Evolutionary conservation across 257 asterid genomes (phyloP), one percentile per base, ranked within the genome.

Genomic region (Solanum paucissectum): DNA sequence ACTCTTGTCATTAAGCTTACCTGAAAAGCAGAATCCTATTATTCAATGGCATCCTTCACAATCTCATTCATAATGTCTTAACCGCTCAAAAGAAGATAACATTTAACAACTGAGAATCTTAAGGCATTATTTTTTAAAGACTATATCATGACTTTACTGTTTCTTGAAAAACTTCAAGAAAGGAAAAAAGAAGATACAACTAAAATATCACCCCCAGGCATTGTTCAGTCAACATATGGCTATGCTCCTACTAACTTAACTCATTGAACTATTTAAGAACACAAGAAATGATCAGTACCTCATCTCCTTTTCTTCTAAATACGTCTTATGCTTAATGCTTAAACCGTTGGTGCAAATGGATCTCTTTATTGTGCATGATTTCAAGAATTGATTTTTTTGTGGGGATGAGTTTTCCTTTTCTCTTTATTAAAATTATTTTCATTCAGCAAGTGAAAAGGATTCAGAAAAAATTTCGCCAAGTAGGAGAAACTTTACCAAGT

Each of bases 21-120:
- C 79, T 95, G 94, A 68, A 86, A 85, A 90, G 86, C 89, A 90
- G 90, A 23, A 89, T 73, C 62, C 4, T 1, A 46, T 46, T 12
- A 46, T 46, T 46, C 18, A 46, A 46, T 12, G 12, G 55, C 55
- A 46, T 46, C 55, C 55, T 46, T 46, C 55, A 46, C 55, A 46
- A 46, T 46, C 55, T 46, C 55, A 46, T 46, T 37, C 7, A 0
- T 71, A 42, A 7, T 5, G 44, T 72, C 13, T 16, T 72, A 18
- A 33, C 44, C 16, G 7, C 76, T 44, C 23, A 29, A 32, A 69
- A 69, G 12, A 14, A 71, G 40, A 21, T 20, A 3, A 20, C 25
- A 21, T 58, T 58, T 58, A 20, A 58, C 20, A 72, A 72, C 44
- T 32, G 42, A 72, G 25, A 33, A 72, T 16, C 25, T 44, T 14